Evolutionary conservation across 169 alveolate genomes (phyloP), one percentile per base, ranked within the genome.

Genomic region (Eimeria nieschulzi): DNA sequence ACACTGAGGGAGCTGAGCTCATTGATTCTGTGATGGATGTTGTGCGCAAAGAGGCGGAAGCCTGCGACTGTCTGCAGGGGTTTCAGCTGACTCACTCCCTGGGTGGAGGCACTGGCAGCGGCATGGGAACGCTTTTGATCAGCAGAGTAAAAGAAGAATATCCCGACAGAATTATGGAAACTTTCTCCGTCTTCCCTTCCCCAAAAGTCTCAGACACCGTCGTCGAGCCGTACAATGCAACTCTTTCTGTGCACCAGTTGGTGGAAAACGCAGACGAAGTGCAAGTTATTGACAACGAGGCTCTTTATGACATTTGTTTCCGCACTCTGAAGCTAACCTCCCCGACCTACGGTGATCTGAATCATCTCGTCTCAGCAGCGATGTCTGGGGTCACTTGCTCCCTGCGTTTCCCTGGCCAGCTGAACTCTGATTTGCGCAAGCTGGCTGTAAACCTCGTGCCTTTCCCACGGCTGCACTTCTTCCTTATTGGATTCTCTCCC

Each of bases 41-140:
- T 72, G 99, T 98, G 87, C 97, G 99, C 94, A 98, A 98, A 96
- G 99, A 98, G 95, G 99, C 99, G 61, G 99, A 98, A 95, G 99
- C 99, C 70, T 98, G 99, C 94, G 99, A 98, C 96, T 98, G 99
- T 95, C 95, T 98, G 72, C 99, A 98, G 95, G 99, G 99, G 56
- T 98, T 98, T 97, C 99, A 98, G 73, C 96, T 98, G 83, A 97
- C 99, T 23, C 99, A 98, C 97, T 98, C 99, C 26, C 96, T 99
- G 90, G 99, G 99, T 79, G 99, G 99, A 84, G 99, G 99, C 94
- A 99, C 99, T 23, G 99, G 99, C 66, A 96, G 99, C 55, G 99
- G 99, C 82, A 98, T 99, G 99, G 99, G 99, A 72, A 99, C 99
- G 51, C 95, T 99, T 83, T 92, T 98, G 94, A 98, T 98, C 96